Evolutionary conservation across 202 grass and related monocot genomes (phyloP).

Genomic region (Panicum hallii): DNA sequence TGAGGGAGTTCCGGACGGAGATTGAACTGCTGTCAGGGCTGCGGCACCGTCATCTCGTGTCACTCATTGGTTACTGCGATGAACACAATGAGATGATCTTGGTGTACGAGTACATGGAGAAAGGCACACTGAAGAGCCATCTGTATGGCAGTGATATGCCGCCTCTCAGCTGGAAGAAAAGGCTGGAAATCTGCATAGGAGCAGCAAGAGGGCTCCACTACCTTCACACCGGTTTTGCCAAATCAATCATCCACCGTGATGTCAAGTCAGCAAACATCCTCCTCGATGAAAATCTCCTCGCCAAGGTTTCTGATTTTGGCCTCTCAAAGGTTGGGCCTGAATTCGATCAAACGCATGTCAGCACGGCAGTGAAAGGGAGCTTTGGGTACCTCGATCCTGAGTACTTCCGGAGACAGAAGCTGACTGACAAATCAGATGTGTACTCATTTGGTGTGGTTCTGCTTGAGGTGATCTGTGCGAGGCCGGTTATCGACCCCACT

Average conservation of each 20-base stretch:
- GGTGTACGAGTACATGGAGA: constrained; percentile 98
- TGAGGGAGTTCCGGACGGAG: constrained; percentile 87
- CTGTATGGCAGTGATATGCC: constrained; percentile 71
- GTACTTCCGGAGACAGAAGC: constrained; percentile 84
- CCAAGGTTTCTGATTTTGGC: constrained; percentile 98
- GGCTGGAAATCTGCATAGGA: constrained; percentile 90
- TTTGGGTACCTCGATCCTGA: constrained; percentile 94
- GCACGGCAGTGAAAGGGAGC: constrained; percentile 90
- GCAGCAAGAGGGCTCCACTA: constrained; percentile 95
- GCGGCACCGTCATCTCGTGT: constrained; percentile 91
- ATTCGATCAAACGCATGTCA: constrained; percentile 88
- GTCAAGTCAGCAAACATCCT: constrained; percentile 98
- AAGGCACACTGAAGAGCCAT: constrained; percentile 87
- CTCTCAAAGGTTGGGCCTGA: constrained; percentile 88
- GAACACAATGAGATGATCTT: constrained; percentile 95
- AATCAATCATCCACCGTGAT: constrained; percentile 93
- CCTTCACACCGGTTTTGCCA: constrained; percentile 78
- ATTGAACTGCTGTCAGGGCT: constrained; percentile 87
- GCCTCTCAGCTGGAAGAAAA: constrained; percentile 77
- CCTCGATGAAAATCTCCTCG: constrained; percentile 83
- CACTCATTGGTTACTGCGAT: constrained; percentile 89
- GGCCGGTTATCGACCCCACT: constrained; percentile 77
- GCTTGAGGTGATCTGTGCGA: constrained; percentile 87
- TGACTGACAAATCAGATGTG: constrained; percentile 94
- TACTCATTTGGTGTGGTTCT: constrained; percentile 97